Base-by-base conservation (phyloP, 148 eudicot species). In the Bassia scoparia region DNA sequence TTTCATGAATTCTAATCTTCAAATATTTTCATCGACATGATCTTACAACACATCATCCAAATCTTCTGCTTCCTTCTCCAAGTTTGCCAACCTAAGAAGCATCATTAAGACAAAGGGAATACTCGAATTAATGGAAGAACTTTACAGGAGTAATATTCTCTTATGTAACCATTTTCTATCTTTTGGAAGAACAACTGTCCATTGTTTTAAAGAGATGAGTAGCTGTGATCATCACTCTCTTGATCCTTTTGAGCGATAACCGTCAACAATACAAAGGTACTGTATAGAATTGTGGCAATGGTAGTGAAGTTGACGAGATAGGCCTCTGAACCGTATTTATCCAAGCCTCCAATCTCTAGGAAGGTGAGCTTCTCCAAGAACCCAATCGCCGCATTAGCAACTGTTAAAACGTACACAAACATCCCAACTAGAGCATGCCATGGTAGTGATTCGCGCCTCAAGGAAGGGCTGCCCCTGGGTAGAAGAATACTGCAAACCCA, bases 241-340 rank as follows among this genome's bases (percentile, higher is more conserved):
- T 70, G 79, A 15, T 80, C 83, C 60, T 80, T 70, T 70, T 86
- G 90, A 26, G 89, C 86, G 48, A 81, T 80, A 33, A 77, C 84
- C 4, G 94, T 85, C 68, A 91, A 55, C 44, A 91, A 49, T 55
- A 94, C 98, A 77, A 88, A 86, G 29, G 79, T 67, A 49, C 97
- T 92, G 34, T 72, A 91, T 21, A 91, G 63, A 27, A 87, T 23
- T 12, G 97, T 87, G 68, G 83, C 81, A 17, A 94, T 76, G 74
- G 97, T 97, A 34, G 98, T 91, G 81, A 89, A 94, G 79, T 94
- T 94, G 68, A 94, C 97, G 0, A 94, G 84, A 77, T 81, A 85
- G 11, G 98, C 98, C 81, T 94, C 97, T 0, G 97, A 17, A 21
- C 97, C 88, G 30, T 85, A 89, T 74, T 94, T 94, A 4, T 81